Base-by-base conservation (phyloP, 176 grass and related monocot genomes). In the Puya raimondii region DNA sequence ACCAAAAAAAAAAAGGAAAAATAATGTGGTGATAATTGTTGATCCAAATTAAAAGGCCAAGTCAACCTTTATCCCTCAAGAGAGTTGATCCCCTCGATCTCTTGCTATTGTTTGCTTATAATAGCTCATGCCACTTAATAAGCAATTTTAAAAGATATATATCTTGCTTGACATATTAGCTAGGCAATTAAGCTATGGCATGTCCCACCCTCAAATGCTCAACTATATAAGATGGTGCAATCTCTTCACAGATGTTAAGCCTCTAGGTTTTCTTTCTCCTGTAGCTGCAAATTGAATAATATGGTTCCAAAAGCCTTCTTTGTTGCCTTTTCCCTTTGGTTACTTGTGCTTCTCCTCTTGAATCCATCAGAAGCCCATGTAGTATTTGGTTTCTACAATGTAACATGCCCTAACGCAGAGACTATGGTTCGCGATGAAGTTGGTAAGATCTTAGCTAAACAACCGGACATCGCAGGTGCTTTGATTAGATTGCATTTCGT, bases 151-250 rank as follows among this genome's bases (percentile, higher is more conserved):
- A 59, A 59, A 59, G 23, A 23, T 23, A 23, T 3, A 59, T 59
- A 59, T 59, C 54, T 18, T 59, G 54, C 7, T 17, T 59, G 9
- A 17, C 16, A 59, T 59, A 17, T 17, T 18, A 59, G 8, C 4
- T 23, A 23, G 23, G 23, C 1, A 15, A 59, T 6, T 10, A n/a
- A n/a, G n/a, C 1, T 54, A 11, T 59, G 54, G 3, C 54, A 59
- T 59, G 15, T 9, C 13, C 56, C n/a, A 59, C 16, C 20, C 56
- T 59, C 20, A 59, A 33, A 59, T 59, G 0, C 1, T 17, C 16
- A 59, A 15, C 56, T 59, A 59, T 59, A 59, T 59, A 59, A 59
- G n/a, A 59, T 59, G 56, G 15, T 59, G 13, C 56, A 59, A 59
- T 21, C 56, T 33, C 56, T 59, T 59, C 56, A 59, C 21, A 17